Evolutionary conservation across 164 flowering plant genomes (phyloP), one percentile per base, ranked within the genome.

Genomic region (Magnolia sinica): DNA sequence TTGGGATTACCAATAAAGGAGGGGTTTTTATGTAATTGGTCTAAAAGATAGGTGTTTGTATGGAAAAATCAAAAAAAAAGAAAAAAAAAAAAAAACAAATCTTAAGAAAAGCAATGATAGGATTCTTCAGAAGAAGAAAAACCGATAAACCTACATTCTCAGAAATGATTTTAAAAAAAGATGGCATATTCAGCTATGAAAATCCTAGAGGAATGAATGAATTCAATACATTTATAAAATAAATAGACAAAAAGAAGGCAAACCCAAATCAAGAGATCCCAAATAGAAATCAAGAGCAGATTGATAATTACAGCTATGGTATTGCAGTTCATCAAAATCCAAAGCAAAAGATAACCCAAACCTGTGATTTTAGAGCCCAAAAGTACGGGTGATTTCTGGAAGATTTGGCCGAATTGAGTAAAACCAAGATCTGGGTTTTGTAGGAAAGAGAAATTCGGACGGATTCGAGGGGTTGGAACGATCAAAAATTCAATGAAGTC

Each of bases 381-480:
- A 70, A n/a, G 7, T 1, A 22, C 7, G 63, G 19, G 22, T 19
- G 51, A 50, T 51, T 9, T 31, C 20, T 51, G 31, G 51, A 18
- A 74, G 63, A 7, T 13, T 27, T 19, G 45, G 1, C 20, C 63
- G 22, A 74, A 22, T 8, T 70, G 19, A 27, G 3, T 19, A 65
- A 49, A 74, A 9, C 45, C 13, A 66, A 13, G 61, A 65, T 66
- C 63, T 74, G 70, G 71, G 70, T 50, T 20, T 50, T 65, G 50
- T 63, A 66, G 22, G 18, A 22, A 74, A 50, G 14, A n/a, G 65
- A 50, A 11, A 19, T 1, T 23, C 50, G n/a, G 11, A 64, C 20
- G 11, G 71, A 66, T 27, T 23, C 50, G 65, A 29, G 45, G 31
- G 61, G 68, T 64, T 64, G 27, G 68, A 64, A 19, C 22, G 61